Evolutionary conservation across 441 rosid genomes (phyloP).

Genomic region (Pelargonium citronellum): DNA sequence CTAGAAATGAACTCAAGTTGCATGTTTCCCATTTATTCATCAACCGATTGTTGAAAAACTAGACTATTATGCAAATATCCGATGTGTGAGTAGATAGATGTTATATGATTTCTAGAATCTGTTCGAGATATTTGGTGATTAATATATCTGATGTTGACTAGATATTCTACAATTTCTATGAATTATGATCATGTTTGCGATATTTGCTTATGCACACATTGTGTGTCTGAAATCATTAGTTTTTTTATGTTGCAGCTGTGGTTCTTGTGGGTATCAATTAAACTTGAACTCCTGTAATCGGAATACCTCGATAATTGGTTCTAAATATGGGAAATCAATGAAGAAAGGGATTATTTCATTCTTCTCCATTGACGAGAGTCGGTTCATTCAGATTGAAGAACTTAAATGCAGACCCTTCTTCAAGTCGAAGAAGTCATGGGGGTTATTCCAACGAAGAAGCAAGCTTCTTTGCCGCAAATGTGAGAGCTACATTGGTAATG

Average conservation of each 20-base stretch:
- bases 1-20: too few relatives aligned
- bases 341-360: conserved; percentile 1
- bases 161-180: too few relatives aligned
- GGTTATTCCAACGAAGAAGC: neutral
- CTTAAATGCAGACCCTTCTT: conserved; percentile 3
- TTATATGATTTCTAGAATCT: too few relatives aligned
- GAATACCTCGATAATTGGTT: conserved; percentile 1
- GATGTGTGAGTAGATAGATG: too few relatives aligned
- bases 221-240: too few relatives aligned
- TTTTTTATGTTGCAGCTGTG: neutral
- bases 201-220: too few relatives aligned
- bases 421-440: neutral
- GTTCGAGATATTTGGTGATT: too few relatives aligned
- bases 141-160: too few relatives aligned
- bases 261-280: neutral
- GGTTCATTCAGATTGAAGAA: conserved; percentile 5
- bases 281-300: neutral
- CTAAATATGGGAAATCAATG: neutral
- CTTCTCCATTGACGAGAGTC: conserved; percentile 7
- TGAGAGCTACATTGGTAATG: neutral
- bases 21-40: too few relatives aligned
- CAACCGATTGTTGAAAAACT: too few relatives aligned
- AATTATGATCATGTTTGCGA: too few relatives aligned
- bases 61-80: too few relatives aligned
- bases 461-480: conserved; percentile 4